Evolutionary conservation across 1,284 basidiomycete species (phyloP).

Genomic region (Heliocybe sulcata): DNA sequence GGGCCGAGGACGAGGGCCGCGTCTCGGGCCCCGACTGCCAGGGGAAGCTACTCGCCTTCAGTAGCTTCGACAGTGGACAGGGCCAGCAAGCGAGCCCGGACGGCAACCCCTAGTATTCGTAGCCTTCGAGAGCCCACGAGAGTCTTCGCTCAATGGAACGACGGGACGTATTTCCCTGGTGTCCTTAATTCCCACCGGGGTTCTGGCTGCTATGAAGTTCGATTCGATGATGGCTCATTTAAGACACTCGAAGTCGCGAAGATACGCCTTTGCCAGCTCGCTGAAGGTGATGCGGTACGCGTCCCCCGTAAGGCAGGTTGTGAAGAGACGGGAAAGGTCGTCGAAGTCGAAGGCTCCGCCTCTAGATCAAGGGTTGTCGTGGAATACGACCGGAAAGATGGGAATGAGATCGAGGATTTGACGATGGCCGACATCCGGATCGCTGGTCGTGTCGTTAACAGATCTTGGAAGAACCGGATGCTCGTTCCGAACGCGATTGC

Average conservation of each 20-base stretch:
- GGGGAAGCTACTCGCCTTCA: slow-evolving; percentile 21
- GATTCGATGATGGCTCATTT: slow-evolving; percentile 54
- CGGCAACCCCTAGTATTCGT: slow-evolving; percentile 15
- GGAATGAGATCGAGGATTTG: slow-evolving; percentile 20
- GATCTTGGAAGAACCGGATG: slow-evolving; percentile 45
- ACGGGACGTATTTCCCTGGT: slow-evolving; percentile 58
- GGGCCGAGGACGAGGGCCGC: slow-evolving; percentile 7
- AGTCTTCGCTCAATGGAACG: slow-evolving; percentile 64
- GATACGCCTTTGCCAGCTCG: slow-evolving; percentile 45
- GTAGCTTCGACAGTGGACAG: slow-evolving; percentile 20
- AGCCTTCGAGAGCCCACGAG: slow-evolving; percentile 29
- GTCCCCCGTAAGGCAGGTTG: slow-evolving; percentile 22
- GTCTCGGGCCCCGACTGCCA: slow-evolving; percentile 17
- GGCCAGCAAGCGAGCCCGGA: slow-evolving; percentile 21
- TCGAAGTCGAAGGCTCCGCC: slow-evolving; percentile 26
- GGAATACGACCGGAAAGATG: slow-evolving; percentile 30
- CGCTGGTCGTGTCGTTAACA: slow-evolving; percentile 36
- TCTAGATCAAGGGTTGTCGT: slow-evolving; percentile 28
- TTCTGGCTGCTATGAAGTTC: slow-evolving; percentile 32
- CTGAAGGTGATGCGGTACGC: slow-evolving; percentile 38
- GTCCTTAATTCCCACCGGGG: slow-evolving; percentile 27
- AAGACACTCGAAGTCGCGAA: slow-evolving; percentile 40
- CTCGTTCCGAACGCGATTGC: slow-evolving; percentile 33
- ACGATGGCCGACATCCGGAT: slow-evolving; percentile 34
- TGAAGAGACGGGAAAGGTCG: slow-evolving; percentile 28